Percentiles rank a stretch among this genome's conserved stretches.
Conservation (phyloP, 169 alveolate species). For the Cryptosporidium tyzzeri region DNA sequence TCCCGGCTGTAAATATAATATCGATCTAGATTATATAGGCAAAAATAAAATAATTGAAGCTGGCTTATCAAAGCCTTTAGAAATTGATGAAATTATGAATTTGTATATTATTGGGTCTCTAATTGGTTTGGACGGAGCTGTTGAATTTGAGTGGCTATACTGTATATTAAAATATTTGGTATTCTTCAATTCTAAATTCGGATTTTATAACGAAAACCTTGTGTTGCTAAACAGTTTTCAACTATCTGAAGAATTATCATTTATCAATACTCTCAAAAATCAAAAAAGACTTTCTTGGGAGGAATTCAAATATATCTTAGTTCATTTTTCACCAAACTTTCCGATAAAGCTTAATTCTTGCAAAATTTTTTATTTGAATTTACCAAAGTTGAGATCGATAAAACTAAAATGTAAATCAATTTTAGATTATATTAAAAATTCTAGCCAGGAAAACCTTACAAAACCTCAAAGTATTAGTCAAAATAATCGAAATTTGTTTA, state of each 20-base stretch:
- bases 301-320: conserved; percentile 46
- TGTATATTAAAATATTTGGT: conserved; percentile 28
- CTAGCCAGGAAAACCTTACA: background rate
- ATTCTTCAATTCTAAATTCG: conserved; percentile 29
- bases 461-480: background rate
- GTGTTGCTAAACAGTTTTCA: conserved; percentile 12
- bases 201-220: background rate
- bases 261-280: background rate
- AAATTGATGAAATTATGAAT: conserved; percentile 13
- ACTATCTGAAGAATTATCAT: conserved; percentile 31
- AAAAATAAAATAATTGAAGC: conserved; percentile 29
- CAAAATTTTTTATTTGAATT: conserved; percentile 26
- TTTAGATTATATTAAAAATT: conserved; percentile 11
- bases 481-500: background rate
- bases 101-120: conserved; percentile 30
- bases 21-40: conserved; percentile 22
- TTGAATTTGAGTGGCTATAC: conserved; percentile 62
- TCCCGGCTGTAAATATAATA: background rate
- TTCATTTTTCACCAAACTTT: conserved; percentile 59
- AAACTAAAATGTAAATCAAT: conserved; percentile 26
- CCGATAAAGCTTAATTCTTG: conserved; percentile 50
- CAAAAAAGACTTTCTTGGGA: conserved; percentile 64
- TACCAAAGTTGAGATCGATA: background rate
- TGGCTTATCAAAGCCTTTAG: background rate
- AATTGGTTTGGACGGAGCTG: conserved; percentile 36